Evolutionary conservation across 2,329 filamentous ascomycete genomes (phyloP).

Genomic region (Beauveria pseudobassiana): DNA sequence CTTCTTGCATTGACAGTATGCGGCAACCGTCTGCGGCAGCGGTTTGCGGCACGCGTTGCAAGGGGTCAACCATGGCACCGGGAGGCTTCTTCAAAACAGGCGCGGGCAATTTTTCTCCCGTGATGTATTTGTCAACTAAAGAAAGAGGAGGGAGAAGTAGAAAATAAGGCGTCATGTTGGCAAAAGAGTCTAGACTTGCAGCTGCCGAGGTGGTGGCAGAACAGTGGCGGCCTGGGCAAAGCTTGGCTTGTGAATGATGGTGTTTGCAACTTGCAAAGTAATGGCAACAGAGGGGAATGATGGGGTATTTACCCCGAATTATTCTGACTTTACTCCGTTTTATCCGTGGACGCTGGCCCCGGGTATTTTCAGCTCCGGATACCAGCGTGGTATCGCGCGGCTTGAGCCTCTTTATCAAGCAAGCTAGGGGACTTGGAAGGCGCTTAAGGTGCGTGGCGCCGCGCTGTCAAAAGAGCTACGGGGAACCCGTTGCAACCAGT

Average conservation of each 20-base stretch:
- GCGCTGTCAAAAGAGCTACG: background rate
- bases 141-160: background rate
- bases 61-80: background rate
- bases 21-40: no score
- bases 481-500: background rate
- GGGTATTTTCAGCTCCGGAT: no score
- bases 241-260: background rate
- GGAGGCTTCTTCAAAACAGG: background rate
- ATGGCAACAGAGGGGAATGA: background rate
- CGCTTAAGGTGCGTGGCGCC: background rate
- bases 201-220: background rate
- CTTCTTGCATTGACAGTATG: background rate
- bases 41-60: background rate
- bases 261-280: background rate
- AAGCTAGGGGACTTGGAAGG: background rate
- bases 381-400: background rate
- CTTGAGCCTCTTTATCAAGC: no score
- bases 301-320: no score
- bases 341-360: no score
- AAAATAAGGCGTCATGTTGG: background rate
- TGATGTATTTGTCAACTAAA: background rate
- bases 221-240: background rate
- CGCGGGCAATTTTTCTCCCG: background rate
- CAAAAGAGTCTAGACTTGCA: background rate
- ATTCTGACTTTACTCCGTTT: no score